Percentiles rank a stretch among this genome's conserved stretches.
Conservation (phyloP, 1,284 basidiomycete species). For the Coniferiporia weirii region DNA sequence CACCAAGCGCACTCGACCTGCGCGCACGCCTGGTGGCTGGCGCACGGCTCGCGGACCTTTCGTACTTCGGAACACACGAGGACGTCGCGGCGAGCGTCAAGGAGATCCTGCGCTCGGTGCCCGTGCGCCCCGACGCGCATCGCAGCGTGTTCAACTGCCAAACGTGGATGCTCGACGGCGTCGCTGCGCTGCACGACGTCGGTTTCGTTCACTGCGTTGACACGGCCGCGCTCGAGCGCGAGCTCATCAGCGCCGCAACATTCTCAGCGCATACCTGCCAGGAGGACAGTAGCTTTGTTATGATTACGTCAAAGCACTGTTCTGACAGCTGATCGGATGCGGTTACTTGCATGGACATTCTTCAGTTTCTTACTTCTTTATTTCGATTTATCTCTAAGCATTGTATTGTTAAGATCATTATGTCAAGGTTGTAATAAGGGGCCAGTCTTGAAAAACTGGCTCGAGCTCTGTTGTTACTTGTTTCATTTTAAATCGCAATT, state of each 20-base stretch:
- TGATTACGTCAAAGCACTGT: constrained; percentile 3
- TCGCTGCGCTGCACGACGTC: constrained; percentile 5
- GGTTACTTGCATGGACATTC: not conserved
- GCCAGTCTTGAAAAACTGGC: too few species aligned
- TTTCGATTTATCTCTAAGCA: not conserved
- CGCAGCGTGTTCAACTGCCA: constrained; percentile 1
- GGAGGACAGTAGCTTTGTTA: constrained; percentile 5
- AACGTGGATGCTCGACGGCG: constrained; percentile 4
- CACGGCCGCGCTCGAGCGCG: constrained; percentile 2
- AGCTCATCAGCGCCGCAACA: not conserved
- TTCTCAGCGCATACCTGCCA: not conserved
- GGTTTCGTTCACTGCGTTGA: constrained; percentile 1
- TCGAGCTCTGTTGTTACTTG: too few species aligned
- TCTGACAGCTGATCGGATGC: constrained; percentile 1
- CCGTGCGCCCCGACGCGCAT: constrained; percentile 1
- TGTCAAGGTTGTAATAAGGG: too few species aligned
- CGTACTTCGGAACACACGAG: not conserved
- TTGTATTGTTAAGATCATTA: too few species aligned
- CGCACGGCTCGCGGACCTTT: constrained; percentile 5
- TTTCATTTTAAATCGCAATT: too few species aligned
- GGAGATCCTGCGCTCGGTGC: not conserved
- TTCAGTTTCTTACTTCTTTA: not conserved
- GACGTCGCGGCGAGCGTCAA: constrained; percentile 1
- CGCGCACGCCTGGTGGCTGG: constrained; percentile 1
- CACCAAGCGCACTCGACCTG: not conserved